These are phyloP conservation scores for Millerozyma miso DNA, from an alignment of 805 yeast genomes.

Conservation along the genomic window DNA sequence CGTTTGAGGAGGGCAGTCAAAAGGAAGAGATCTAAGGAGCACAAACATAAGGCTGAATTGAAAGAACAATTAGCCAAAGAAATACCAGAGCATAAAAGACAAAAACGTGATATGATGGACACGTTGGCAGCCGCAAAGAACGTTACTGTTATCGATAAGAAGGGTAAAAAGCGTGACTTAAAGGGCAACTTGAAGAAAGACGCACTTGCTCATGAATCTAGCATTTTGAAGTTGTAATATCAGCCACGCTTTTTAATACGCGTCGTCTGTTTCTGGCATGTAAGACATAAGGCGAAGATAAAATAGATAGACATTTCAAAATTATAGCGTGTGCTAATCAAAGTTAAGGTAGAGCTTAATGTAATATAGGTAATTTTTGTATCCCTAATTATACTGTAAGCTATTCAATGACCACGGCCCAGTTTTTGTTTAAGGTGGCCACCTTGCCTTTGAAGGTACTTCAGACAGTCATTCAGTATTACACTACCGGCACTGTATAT, in stretches of 20 bases:
- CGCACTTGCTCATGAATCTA: constrained; percentile 5
- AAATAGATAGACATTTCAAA: too few relatives aligned
- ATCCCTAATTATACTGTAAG: neutral
- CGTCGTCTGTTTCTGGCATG: too few relatives aligned
- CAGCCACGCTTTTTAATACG: neutral
- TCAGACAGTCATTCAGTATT: constrained; percentile 20
- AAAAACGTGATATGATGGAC: constrained; percentile 61
- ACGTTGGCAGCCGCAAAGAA: constrained; percentile 71
- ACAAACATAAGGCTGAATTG: constrained; percentile 29
- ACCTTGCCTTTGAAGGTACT: constrained; percentile 22
- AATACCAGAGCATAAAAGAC: constrained; percentile 43
- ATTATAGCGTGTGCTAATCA: too few relatives aligned
- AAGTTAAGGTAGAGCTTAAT: neutral
- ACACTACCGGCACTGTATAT: constrained; percentile 29
- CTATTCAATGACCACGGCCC: too few relatives aligned
- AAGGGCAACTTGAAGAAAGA: constrained; percentile 58
- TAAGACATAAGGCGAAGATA: too few relatives aligned
- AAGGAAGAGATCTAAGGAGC: constrained; percentile 66
- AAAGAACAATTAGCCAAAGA: constrained; percentile 25
- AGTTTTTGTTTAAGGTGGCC: constrained; percentile 15
- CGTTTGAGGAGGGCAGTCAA: constrained; percentile 83
- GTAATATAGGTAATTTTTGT: neutral
- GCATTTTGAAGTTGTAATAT: neutral
- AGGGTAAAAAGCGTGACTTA: constrained; percentile 71
- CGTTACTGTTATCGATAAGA: constrained; percentile 70